phyloP scores from a whole-genome alignment of 73 alveolate species.

The Paramecium bursaria region DNA sequence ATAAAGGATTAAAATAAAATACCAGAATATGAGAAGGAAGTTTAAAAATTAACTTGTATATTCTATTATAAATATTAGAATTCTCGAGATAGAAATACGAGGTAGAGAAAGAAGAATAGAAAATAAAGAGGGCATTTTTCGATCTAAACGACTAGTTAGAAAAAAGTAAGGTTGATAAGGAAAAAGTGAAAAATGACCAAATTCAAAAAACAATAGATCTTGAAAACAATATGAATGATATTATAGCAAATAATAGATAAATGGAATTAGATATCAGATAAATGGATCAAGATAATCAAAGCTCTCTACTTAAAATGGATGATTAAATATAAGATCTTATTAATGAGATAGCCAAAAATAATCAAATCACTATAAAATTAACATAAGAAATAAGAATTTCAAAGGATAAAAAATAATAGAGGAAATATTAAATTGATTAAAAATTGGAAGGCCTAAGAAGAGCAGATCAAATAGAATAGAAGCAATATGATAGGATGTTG shows the following conservation, averaged over 20 bases:
- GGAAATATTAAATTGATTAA: conserved; percentile 1
- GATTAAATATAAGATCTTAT: conserved; percentile 16
- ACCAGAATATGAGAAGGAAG: conserved; percentile 31
- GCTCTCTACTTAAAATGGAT: background rate
- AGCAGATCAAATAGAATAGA: background rate
- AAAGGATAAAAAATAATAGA: conserved; percentile 28
- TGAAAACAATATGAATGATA: background rate
- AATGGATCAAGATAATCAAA: conserved; percentile 10
- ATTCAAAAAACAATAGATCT: conserved; percentile 11
- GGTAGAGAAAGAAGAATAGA: conserved; percentile 6
- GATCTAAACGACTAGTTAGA: conserved; percentile 24
- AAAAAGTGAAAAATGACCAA: conserved; percentile 6
- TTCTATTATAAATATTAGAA: background rate
- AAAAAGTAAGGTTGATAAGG: conserved; percentile 3
- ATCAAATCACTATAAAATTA: background rate
- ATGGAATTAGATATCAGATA: conserved; percentile 34
- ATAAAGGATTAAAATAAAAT: conserved; percentile 4
- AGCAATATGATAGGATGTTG: background rate
- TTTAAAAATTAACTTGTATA: background rate
- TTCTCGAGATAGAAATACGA: background rate
- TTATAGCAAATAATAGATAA: background rate
- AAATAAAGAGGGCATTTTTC: background rate
- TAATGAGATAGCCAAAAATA: background rate
- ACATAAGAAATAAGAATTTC: conserved; percentile 32
- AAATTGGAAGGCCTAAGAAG: conserved; percentile 32